Evolutionary conservation across 345 rosid species (phyloP), one percentile per base, ranked within the genome.

Genomic region (Leavenworthia alabamica): DNA sequence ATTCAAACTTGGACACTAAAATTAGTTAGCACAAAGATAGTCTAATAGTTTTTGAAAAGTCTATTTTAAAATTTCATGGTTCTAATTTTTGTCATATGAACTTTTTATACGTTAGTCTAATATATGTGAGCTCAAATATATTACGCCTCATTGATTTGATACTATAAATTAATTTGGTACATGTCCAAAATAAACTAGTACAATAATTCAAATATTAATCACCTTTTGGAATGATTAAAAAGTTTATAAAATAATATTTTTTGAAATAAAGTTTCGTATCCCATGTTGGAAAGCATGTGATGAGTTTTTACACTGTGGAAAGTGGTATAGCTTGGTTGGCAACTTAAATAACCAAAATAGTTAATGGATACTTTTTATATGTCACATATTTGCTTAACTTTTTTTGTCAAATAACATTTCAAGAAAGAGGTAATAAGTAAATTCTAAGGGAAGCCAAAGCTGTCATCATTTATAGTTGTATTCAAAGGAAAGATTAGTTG

Each of bases 231-330:
- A 62, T 70, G 58, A 62, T 70, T 54, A 70, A 33, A 33, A 33
- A 24, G 48, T 13, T 7, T 26, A 17, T 14, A 2, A 46, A 48
- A 47, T 22, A 63, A 6, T 20, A 12, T 12, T 49, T 64, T 63
- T 71, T 40, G 24, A 57, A 56, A 64, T 71, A 64, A 64, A 71
- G 75, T 26, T 56, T 16, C 53, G 41, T 32, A 19, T 56, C 41
- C 70, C 75, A 49, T 63, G 70, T 71, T 64, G 70, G 70, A 71
- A 71, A 64, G 66, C 75, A 71, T 64, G 66, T 71, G 65, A 60
- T 10, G 49, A 63, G 57, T 70, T 39, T 22, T 12, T 54, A 37
- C 56, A 45, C 50, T 52, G 57, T 22, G 71, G 70, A 64, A 64
- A 71, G 75, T 64, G 61, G 61, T 57, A 55, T 64, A 4, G 60